Base-by-base conservation (phyloP, 2,329 filamentous ascomycete genomes). In the Apiospora arundinis region DNA sequence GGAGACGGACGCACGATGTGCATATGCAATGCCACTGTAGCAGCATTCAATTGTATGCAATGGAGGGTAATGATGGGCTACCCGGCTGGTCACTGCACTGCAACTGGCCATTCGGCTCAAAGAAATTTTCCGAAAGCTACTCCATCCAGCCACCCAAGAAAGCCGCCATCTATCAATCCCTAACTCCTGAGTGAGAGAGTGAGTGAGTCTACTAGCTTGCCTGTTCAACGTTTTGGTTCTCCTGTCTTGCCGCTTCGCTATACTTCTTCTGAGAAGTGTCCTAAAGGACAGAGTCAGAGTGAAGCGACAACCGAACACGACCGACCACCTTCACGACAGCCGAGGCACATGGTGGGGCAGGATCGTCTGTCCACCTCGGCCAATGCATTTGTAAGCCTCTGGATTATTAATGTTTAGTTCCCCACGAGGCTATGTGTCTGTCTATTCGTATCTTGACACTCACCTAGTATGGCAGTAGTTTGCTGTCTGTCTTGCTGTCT, bases 281-380 rank as follows among this genome's bases (percentile, higher is more conserved):
- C n/a, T n/a, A n/a, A n/a, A n/a, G n/a, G n/a, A n/a, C n/a, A n/a
- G n/a, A n/a, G 42, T 16, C 11, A 45, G 7, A 60, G 52, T 12
- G 28, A 63, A 63, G 56, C 56, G 56, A 63, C 18, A 63, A 14
- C 25, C 48, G 48, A 25, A 21, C 42, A 18, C 45, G 45, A n/a
- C 45, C 46, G 25, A 16, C 49, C 52, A 7, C 52, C 56, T n/a
- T 40, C 32, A 40, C 56, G 32, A 40, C 56, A 63, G 56, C 56
- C 56, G 56, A 63, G 56, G 56, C 56, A 63, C 56, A 12, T 37
- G 32, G 56, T 63, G 56, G 56, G 56, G 56, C 56, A n/a, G 11
- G 52, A 56, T 60, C 52, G 52, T 60, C 56, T 14, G 3, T 40
- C 56, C 56, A 40, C 56, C 56, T 63, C 56, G 56, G 56, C 12